A percentile compares a stretch with the other conserved stretches of the same genome.
Evolutionary conservation across 2,329 filamentous ascomycete genomes (phyloP).

Genomic region (Fusarium abutilonis): DNA sequence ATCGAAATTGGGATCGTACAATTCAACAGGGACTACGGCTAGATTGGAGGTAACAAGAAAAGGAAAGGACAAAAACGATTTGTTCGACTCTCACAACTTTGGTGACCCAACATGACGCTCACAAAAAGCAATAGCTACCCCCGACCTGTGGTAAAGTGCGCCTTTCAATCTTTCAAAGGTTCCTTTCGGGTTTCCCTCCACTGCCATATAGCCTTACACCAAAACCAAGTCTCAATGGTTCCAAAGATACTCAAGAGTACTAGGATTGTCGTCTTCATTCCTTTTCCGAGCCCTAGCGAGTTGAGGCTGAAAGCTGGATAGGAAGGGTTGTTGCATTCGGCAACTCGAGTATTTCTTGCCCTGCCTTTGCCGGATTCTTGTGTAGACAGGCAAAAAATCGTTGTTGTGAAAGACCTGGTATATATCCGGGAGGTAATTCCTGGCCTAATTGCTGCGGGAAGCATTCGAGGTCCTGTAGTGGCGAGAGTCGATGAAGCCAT

Average conservation of each 20-base stretch:
- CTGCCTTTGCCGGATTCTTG: not conserved
- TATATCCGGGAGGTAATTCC: not conserved
- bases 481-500: not conserved
- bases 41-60: too few species aligned
- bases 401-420: not conserved
- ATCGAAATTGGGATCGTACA: too few species aligned
- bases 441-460: not conserved
- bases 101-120: not conserved
- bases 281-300: slow-evolving; percentile 45
- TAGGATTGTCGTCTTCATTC: slow-evolving; percentile 42
- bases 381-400: fast-evolving
- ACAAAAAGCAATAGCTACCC: too few species aligned
- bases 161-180: not conserved
- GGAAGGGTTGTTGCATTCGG: slow-evolving; percentile 16
- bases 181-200: slow-evolving; percentile 40
- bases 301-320: slow-evolving; percentile 43
- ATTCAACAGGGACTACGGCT: too few species aligned
- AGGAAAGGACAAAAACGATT: too few species aligned
- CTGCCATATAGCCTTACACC: slow-evolving; percentile 45
- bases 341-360: too few species aligned
- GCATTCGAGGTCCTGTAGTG: not conserved
- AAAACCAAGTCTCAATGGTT: slow-evolving; percentile 50
- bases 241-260: slow-evolving; percentile 45
- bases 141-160: too few species aligned
- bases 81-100: too few species aligned